Base-by-base conservation (phyloP, 768 basidiomycete species). In the Termitomyces sp. region DNA sequence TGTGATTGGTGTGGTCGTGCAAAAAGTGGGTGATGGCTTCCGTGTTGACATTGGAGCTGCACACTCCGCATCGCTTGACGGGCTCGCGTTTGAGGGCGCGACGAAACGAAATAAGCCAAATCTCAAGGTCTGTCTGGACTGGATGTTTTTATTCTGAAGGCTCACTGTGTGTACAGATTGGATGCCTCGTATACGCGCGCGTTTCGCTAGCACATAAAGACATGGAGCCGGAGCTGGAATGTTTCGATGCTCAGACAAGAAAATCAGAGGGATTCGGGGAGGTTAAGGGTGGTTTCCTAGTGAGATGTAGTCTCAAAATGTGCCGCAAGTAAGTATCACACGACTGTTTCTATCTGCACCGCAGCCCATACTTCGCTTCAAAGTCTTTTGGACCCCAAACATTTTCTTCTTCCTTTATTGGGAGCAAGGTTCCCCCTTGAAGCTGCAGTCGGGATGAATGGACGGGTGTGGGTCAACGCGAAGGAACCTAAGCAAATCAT, bases 151-250 rank as follows among this genome's bases (percentile, higher is more conserved):
- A 12, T 11, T 51, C 3, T 27, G 25, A 10, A 50, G 11, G 17
- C 38, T 51, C 6, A 37, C 11, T 40, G n/a, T 42, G 19, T 32
- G 27, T 10, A 12, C 23, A 98, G 96, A 86, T 98, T 45, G 96
- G 96, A 29, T 84, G 89, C 4, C 73, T 98, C 32, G 82, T 99
- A 1, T 98, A 96, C 69, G 94, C 94, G 0, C 84, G 95, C 25
- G 87, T 99, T 31, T 94, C 94, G 14, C 76, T 96, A 21, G 95
- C 97, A 5, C 93, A 95, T 66, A 91, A 94, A 66, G 95, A 98
- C 69, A 95, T 98, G 91, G 97, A 99, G 54, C 95, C 97, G 1
- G 97, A 99, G 67, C 76, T 99, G 9, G 94, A 97, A 68, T 99
- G 97, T 69, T 92, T 97, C 64, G 92, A 98, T 66, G 91, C 93